Percentiles rank a stretch among this genome's conserved stretches.
These are phyloP conservation scores for Rhytidiadelphus loreus DNA, from an alignment of 225 moss, liverwort and hornwort genomes.

Conservation along the genomic window DNA sequence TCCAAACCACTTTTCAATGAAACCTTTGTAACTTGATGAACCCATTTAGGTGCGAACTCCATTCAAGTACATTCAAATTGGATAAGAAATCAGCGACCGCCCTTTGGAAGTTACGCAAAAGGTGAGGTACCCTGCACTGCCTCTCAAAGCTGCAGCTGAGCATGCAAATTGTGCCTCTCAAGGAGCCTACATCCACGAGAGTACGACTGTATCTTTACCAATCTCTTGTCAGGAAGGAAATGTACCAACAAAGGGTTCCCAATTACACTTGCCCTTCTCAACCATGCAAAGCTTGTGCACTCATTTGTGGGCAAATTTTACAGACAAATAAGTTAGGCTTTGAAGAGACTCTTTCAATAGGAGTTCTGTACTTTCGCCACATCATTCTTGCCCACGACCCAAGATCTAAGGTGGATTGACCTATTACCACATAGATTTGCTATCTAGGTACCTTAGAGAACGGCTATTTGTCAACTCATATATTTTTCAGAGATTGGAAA, in stretches of 20 bases:
- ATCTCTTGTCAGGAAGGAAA: neutral
- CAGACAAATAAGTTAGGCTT: neutral
- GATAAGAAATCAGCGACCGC: neutral
- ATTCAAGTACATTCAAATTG: neutral
- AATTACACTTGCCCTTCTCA: neutral
- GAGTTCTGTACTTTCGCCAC: neutral
- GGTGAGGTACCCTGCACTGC: neutral
- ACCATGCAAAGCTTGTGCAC: no score
- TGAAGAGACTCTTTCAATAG: neutral
- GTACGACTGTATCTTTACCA: neutral
- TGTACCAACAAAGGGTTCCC: neutral
- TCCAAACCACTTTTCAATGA: neutral
- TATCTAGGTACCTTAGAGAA: no score
- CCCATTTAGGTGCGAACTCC: no score
- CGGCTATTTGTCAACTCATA: no score
- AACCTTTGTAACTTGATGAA: neutral
- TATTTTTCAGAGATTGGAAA: no score
- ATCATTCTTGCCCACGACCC: neutral
- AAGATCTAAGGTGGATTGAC: neutral
- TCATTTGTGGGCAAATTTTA: neutral
- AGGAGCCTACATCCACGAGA: neutral
- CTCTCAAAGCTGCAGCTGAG: neutral
- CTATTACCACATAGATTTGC: no score
- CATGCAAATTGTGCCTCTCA: neutral
- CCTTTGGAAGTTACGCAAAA: neutral